These are phyloP conservation scores for Pichia cabralensis DNA, from an alignment of 805 yeast genomes.

Conservation along the genomic window DNA sequence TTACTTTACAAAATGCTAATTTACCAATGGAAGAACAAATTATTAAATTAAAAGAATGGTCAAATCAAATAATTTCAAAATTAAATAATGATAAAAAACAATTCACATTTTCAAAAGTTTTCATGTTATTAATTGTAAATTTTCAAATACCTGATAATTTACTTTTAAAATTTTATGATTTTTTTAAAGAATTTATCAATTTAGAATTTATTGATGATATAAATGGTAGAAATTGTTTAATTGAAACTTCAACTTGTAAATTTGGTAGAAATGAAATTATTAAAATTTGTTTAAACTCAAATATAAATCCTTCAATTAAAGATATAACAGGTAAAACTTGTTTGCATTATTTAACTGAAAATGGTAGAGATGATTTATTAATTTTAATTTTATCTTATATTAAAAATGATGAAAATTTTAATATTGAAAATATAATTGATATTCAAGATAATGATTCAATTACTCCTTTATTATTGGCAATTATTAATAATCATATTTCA, in stretches of 20 bases:
- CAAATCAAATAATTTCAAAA: constrained; percentile 36
- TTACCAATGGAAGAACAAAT: constrained; percentile 27
- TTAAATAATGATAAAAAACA: constrained; percentile 30
- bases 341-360: constrained; percentile 74
- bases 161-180: constrained; percentile 36
- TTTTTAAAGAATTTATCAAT: constrained; percentile 48
- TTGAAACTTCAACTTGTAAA: constrained; percentile 42
- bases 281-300: constrained; percentile 17
- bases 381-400: constrained; percentile 20
- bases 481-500: constrained; percentile 53
- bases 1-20: constrained; percentile 26
- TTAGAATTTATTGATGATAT: constrained; percentile 59
- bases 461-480: constrained; percentile 76
- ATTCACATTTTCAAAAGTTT: constrained; percentile 55
- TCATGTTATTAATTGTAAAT: constrained; percentile 56
- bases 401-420: constrained; percentile 1
- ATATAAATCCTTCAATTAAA: constrained; percentile 26
- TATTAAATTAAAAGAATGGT: constrained; percentile 25
- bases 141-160: constrained; percentile 57
- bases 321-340: constrained; percentile 75
- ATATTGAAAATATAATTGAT: constrained; percentile 28
- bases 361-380: constrained; percentile 38
- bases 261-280: constrained; percentile 19
- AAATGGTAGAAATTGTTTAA: constrained; percentile 64
- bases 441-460: constrained; percentile 62